Conservation (phyloP, 176 grass and related monocot genomes). For the Bothriochloa decipiens region DNA sequence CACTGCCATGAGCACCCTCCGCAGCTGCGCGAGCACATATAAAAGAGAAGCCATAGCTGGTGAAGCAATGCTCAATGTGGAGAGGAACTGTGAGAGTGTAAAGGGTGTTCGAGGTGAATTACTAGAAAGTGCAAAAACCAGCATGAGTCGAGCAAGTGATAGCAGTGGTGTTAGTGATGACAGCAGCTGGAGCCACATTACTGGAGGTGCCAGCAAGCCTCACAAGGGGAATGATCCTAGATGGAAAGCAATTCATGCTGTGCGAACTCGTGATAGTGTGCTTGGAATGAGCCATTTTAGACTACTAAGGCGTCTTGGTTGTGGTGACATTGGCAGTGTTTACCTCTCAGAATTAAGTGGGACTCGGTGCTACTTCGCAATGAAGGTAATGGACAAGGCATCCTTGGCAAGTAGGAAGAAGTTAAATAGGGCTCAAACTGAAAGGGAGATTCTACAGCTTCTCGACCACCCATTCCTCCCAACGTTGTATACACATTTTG, state of each 20-base stretch:
- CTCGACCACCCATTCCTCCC: slow-evolving; percentile 90
- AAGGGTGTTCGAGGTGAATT: slow-evolving; percentile 65
- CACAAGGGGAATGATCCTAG: slow-evolving; percentile 95
- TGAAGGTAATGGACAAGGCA: slow-evolving; percentile 98
- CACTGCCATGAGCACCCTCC: slow-evolving; percentile 58
- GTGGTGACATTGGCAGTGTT: slow-evolving; percentile 92
- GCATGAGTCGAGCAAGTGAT: slow-evolving; percentile 89
- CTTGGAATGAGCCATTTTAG: slow-evolving; percentile 97
- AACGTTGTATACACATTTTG: slow-evolving; percentile 91
- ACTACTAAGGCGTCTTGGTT: slow-evolving; percentile 85
- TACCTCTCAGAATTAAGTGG: slow-evolving; percentile 94
- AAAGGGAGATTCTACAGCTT: slow-evolving; percentile 89
- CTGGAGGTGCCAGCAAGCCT: slow-evolving; percentile 82
- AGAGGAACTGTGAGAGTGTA: slow-evolving; percentile 58
- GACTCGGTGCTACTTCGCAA: slow-evolving; percentile 91
- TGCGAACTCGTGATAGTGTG: slow-evolving; percentile 67
- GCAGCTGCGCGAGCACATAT: slow-evolving; percentile 59
- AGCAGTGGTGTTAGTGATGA: slow-evolving; percentile 91
- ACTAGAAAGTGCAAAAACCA: slow-evolving; percentile 84
- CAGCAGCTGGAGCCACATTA: slow-evolving; percentile 89
- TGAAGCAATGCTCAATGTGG: slow-evolving; percentile 47
- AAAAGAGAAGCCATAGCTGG: slow-evolving; percentile 58
- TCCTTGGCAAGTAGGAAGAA: slow-evolving; percentile 88
- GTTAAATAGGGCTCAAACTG: slow-evolving; percentile 86
- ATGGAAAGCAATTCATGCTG: slow-evolving; percentile 88